Base-by-base conservation (phyloP, 2,329 filamentous ascomycete genomes). In the Pseudogymnoascus sp. region DNA sequence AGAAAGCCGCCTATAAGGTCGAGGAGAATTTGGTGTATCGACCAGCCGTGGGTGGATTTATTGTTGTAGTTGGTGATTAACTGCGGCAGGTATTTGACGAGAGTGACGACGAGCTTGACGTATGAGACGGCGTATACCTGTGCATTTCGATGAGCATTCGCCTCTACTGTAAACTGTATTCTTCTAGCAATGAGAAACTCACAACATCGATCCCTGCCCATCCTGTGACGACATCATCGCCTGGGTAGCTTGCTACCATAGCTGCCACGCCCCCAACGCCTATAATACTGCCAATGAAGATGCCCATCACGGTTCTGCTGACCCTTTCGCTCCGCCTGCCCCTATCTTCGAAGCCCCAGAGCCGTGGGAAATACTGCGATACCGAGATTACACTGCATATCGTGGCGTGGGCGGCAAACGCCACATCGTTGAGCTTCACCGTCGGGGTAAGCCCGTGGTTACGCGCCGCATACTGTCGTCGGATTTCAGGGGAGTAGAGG, bases 21-120 rank as follows among this genome's bases (percentile, higher is more conserved):
- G 8, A 97, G 81, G 56, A 96, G 78, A 69, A 97, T 93, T 73
- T 91, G 88, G 65, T 79, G 79, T 68, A 97, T 97, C 70, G 86
- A 89, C 92, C 93, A 98, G 38, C 95, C 95, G 19, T 83, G 77
- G 0, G 95, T 98, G 63, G 90, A 96, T 72, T 88, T 84, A 71
- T 93, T 91, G 70, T 87, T 86, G 74, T 89, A 92, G 78, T 98
- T 98, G 69, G 89, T 82, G 71, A 89, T 81, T 38, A 90, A 85
- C 79, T 96, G 92, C 4, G 95, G 95, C 56, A 91, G 87, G 76
- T 97, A 98, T 78, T 99, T 99, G 76, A 96, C 84, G 26, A 97
- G 78, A 0, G 93, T 96, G 68, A 96, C 85, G 62, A 93, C 75
- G 35, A 99, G 81, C 78, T 99, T 99, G 73, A 96, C 88, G 73